These are phyloP conservation scores for Mortierella sp. DNA, from an alignment of 371 early-diverging fungal genomes.

Conservation along the genomic window DNA sequence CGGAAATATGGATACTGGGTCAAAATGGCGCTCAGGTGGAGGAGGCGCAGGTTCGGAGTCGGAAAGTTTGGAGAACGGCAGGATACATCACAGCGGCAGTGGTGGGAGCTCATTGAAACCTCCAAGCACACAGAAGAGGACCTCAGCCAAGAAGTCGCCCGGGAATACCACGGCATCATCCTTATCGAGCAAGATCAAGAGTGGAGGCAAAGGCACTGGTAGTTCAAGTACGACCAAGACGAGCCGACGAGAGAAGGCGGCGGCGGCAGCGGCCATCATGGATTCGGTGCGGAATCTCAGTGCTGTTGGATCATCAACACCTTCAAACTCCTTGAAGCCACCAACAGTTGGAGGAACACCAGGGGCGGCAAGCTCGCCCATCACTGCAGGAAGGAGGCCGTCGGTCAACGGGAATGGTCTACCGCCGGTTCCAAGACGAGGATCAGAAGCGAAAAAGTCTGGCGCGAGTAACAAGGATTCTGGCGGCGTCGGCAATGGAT, in stretches of 20 bases:
- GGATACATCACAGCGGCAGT: slow-evolving; percentile 22
- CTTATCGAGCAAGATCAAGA: slow-evolving; percentile 24
- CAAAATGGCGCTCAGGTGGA: slow-evolving; percentile 44
- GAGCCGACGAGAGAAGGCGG: slow-evolving; percentile 24
- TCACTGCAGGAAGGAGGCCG: slow-evolving; percentile 27
- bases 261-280: slow-evolving; percentile 33
- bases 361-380: slow-evolving; percentile 24
- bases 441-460: slow-evolving; percentile 36
- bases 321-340: slow-evolving; percentile 25
- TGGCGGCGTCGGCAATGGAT: slow-evolving; percentile 50
- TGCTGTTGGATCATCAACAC: slow-evolving; percentile 24
- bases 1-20: slow-evolving; percentile 31
- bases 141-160: slow-evolving; percentile 36
- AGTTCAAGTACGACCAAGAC: slow-evolving; percentile 11
- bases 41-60: slow-evolving; percentile 46
- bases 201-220: not conserved
- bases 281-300: slow-evolving; percentile 44
- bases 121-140: slow-evolving; percentile 37
- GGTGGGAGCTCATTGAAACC: slow-evolving; percentile 27
- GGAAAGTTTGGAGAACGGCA: slow-evolving; percentile 54
- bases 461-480: slow-evolving; percentile 23
- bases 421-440: slow-evolving; percentile 13
- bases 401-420: slow-evolving; percentile 35
- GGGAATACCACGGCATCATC: slow-evolving; percentile 1
- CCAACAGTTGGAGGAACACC: slow-evolving; percentile 27